Conservation (phyloP, 345 rosid species). For the Linum usitatissimum region DNA sequence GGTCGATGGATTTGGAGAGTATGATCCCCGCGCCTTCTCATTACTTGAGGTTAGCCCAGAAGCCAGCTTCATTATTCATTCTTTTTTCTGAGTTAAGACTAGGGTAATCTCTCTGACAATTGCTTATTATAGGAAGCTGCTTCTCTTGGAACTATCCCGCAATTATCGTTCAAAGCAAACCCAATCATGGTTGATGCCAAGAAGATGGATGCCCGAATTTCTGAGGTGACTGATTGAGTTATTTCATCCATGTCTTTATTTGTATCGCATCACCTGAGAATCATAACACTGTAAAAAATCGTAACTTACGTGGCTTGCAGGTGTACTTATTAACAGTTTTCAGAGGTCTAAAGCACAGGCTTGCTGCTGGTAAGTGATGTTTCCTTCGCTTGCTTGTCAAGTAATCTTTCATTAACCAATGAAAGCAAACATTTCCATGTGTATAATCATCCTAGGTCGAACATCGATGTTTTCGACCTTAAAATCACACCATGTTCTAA, state of each 20-base stretch:
- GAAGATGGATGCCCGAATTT: conserved; percentile 38
- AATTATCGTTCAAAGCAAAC: conserved; percentile 46
- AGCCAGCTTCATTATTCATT: conserved; percentile 3
- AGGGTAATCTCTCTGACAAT: conserved; percentile 3
- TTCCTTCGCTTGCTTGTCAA: not conserved
- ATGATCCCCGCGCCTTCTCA: conserved; percentile 88
- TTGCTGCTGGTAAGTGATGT: conserved; percentile 65
- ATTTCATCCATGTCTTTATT: conserved; percentile 1
- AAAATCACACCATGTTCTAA: no score
- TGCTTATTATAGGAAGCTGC: conserved; percentile 57
- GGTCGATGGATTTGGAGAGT: conserved; percentile 91
- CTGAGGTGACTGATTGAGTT: conserved; percentile 37
- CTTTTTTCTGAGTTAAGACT: conserved; percentile 1
- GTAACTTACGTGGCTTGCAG: conserved; percentile 22
- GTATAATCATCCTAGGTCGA: no score
- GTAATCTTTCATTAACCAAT: not conserved
- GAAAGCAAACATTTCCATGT: no score
- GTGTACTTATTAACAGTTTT: conserved; percentile 74
- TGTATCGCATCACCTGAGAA: not conserved
- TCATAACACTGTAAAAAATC: not conserved
- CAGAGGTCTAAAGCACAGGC: conserved; percentile 84
- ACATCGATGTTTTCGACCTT: no score
- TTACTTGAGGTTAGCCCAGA: conserved; percentile 65
- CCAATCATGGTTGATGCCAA: conserved; percentile 55
- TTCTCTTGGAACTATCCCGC: conserved; percentile 58